Conservation (phyloP, 169 alveolate genomes). For the Perkinsus olseni region DNA sequence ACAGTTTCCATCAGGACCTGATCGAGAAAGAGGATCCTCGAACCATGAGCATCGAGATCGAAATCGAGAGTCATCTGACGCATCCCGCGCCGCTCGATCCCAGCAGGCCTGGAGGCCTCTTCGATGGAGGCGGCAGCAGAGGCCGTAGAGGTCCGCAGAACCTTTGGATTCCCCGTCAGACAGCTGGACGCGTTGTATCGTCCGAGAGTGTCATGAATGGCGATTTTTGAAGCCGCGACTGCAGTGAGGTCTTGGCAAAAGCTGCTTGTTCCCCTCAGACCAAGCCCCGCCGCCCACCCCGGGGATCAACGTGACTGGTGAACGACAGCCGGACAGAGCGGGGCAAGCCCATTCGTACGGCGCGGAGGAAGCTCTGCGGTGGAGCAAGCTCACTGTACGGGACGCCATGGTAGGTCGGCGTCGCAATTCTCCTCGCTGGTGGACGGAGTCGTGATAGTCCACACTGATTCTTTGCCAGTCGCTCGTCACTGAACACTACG, state of each 20-base stretch:
- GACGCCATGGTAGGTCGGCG: not conserved
- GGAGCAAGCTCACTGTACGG: not conserved
- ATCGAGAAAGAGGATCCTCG: not conserved
- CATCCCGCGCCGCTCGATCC: not conserved
- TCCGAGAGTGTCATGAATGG: too few species aligned
- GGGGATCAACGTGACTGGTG: not conserved
- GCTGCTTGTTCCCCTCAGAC: too few species aligned
- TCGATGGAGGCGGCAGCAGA: not conserved
- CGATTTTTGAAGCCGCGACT: too few species aligned
- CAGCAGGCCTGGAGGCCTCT: not conserved
- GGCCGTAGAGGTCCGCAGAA: not conserved
- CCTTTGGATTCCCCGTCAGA: too few species aligned
- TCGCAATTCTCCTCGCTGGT: not conserved
- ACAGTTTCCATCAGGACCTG: not conserved
- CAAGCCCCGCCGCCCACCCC: not conserved
- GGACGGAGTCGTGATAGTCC: not conserved
- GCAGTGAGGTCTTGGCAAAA: too few species aligned
- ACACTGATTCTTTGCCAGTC: not conserved
- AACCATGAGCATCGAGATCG: not conserved
- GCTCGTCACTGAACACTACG: constrained; percentile 15
- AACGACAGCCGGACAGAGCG: not conserved
- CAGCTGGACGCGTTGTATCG: too few species aligned
- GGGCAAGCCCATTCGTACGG: not conserved
- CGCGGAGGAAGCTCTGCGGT: not conserved
- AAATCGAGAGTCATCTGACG: not conserved